A percentile compares a stretch with the other conserved stretches of the same genome.
phyloP scores from a whole-genome alignment of 352 stramenopile genomes.

The Globisporangium echinulatum region DNA sequence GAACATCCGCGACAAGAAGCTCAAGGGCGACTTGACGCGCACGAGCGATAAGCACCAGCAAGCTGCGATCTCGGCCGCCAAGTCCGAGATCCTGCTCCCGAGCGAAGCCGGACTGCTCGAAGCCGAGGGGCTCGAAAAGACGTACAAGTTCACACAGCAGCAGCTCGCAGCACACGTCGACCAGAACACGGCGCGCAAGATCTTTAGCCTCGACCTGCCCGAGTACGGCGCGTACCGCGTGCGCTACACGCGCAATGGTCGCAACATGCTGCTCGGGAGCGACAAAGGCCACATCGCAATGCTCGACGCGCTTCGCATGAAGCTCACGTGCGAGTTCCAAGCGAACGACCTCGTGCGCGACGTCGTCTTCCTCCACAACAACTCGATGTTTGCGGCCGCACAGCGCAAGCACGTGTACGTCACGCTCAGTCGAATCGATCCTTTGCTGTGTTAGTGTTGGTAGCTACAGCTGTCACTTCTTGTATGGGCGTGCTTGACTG shows the following conservation, averaged over 20 bases:
- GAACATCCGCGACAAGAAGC: slow-evolving; percentile 86
- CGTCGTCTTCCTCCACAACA: slow-evolving; percentile 96
- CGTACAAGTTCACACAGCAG: slow-evolving; percentile 93
- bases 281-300: slow-evolving; percentile 93
- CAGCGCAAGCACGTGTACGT: slow-evolving; percentile 96
- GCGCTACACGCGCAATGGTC: slow-evolving; percentile 94
- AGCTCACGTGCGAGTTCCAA: slow-evolving; percentile 91
- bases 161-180: slow-evolving; percentile 86
- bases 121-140: slow-evolving; percentile 95
- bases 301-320: slow-evolving; percentile 91
- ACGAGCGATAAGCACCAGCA: slow-evolving; percentile 79
- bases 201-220: slow-evolving; percentile 92
- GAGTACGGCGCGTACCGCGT: slow-evolving; percentile 93
- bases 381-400: slow-evolving; percentile 94
- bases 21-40: slow-evolving; percentile 61
- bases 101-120: slow-evolving; percentile 86
- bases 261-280: slow-evolving; percentile 92
- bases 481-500: no score
- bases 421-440: background rate
- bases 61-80: slow-evolving; percentile 80
- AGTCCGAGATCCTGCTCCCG: slow-evolving; percentile 88
- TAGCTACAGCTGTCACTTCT: no score
- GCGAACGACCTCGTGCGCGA: slow-evolving; percentile 93
- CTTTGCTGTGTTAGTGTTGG: background rate
- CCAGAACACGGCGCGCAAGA: slow-evolving; percentile 92